Evolutionary conservation across 108 stramenopile genomes (phyloP).

Genomic region (Cyclostephanos invisitatus): DNA sequence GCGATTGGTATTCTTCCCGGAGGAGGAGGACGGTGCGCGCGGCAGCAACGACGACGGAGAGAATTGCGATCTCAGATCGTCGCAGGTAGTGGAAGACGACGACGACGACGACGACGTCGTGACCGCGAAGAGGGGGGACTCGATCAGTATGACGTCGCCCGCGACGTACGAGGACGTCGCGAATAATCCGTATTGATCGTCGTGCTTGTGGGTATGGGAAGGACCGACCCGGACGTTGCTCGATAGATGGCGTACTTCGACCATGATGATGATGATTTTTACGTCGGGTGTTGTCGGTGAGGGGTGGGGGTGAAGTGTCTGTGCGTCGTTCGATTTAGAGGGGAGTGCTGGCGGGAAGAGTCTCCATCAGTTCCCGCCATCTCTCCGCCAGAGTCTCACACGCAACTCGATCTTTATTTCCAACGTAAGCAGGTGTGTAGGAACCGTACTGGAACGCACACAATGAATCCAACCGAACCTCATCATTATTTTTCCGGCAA

Average conservation of each 20-base stretch:
- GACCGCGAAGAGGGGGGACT: conserved; percentile 57
- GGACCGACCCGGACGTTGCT: not conserved
- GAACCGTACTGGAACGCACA: too few species aligned
- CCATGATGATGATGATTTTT: conserved; percentile 49
- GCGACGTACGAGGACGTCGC: conserved; percentile 57
- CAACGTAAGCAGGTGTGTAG: too few species aligned
- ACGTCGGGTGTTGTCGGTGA: conserved; percentile 4
- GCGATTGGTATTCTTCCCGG: conserved; percentile 4
- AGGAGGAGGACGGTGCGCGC: conserved; percentile 1
- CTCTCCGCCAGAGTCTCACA: too few species aligned
- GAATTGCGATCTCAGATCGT: conserved; percentile 23
- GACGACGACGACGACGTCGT: not conserved
- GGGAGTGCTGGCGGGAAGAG: too few species aligned
- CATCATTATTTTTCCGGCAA: too few species aligned
- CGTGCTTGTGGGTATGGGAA: conserved; percentile 6
- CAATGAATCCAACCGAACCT: too few species aligned
- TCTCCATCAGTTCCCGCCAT: too few species aligned
- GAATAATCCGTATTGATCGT: conserved; percentile 59
- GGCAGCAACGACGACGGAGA: conserved; percentile 3
- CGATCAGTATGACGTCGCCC: conserved; percentile 72
- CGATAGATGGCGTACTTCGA: conserved; percentile 56
- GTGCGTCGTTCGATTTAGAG: too few species aligned
- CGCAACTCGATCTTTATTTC: too few species aligned
- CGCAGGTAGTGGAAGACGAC: not conserved
- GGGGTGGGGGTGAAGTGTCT: too few species aligned